A percentile compares a stretch with the other conserved stretches of the same genome.
Evolutionary conservation across 345 rosid species (phyloP).

Genomic region (Mercurialis annua): DNA sequence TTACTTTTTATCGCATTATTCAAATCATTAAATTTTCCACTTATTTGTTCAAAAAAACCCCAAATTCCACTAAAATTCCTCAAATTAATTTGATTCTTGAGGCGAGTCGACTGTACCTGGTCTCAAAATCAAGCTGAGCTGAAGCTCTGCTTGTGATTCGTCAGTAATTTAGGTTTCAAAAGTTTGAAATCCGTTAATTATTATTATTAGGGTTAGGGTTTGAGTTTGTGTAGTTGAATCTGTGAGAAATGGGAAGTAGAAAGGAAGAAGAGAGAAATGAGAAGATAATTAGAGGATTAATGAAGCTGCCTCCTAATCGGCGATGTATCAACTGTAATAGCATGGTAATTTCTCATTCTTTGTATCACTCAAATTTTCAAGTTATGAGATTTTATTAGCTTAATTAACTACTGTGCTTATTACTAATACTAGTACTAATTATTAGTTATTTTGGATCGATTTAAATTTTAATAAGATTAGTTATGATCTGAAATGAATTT

Average conservation of each 20-base stretch:
- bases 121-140: too few relatives aligned
- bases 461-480: background rate
- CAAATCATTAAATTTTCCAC: too few relatives aligned
- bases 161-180: too few relatives aligned
- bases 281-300: conserved; percentile 91
- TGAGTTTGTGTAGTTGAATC: background rate
- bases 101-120: too few relatives aligned
- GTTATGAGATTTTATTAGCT: background rate
- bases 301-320: conserved; percentile 98
- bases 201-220: conserved; percentile 5
- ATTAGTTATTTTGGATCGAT: background rate
- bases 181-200: background rate
- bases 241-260: conserved; percentile 69
- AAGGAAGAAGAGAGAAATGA: conserved; percentile 92
- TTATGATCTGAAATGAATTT: background rate
- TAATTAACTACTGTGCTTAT: too few relatives aligned
- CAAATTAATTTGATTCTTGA: too few relatives aligned
- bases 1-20: too few relatives aligned
- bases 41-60: too few relatives aligned
- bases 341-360: conserved; percentile 50
- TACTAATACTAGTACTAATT: too few relatives aligned
- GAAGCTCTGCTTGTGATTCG: too few relatives aligned
- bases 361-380: background rate
- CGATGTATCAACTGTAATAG: conserved; percentile 93
- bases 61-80: too few relatives aligned